Base-by-base conservation (phyloP, 1,139 yeast genomes). In the Candida sojae region DNA sequence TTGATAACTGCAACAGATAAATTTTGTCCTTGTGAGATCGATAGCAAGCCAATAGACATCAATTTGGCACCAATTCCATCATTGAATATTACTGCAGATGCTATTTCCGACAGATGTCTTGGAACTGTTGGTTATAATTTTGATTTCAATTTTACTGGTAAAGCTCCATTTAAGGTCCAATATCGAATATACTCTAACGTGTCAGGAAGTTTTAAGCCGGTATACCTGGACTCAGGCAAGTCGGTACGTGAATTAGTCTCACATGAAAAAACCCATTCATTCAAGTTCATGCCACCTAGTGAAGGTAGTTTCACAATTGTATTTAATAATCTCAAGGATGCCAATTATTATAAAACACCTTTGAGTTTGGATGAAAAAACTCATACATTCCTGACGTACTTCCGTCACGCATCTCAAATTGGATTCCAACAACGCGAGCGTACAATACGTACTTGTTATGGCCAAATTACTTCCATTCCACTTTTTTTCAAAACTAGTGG, bases 101-200 rank as follows among this genome's bases (percentile, higher is more conserved):
- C 91, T 2, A 82, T 92, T 2, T 73, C 83, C 34, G 98, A 93
- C 60, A 82, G 86, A 50, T 93, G 99, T 70, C 88, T 95, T 32
- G 99, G 99, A 0, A 89, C 92, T 46, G 84, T 90, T 8, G 99
- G 98, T 0, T 81, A 76, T 56, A 70, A 72, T 25, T 83, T 90
- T 50, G 79, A 80, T 42, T 91, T 92, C 54, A 85, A 82, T 42
- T 76, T 88, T 45, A 69, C 79, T 5, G 99, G 99, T 12, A 79
- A 83, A 28, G 87, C 96, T 0, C 98, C 98, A 3, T 93, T 87
- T 67, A 77, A 76, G 42, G 75, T 91, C 12, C 77, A 75, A 39
- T 84, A 85, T 52, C 76, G 79, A 39, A 83, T 86, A 6, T 88
- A 80, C 59, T 80, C 82, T 48, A 73, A 63, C 53, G 61, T 52